Conservation (phyloP, 192 early-diverging fungal species). For the Entomortierella lignicola region DNA sequence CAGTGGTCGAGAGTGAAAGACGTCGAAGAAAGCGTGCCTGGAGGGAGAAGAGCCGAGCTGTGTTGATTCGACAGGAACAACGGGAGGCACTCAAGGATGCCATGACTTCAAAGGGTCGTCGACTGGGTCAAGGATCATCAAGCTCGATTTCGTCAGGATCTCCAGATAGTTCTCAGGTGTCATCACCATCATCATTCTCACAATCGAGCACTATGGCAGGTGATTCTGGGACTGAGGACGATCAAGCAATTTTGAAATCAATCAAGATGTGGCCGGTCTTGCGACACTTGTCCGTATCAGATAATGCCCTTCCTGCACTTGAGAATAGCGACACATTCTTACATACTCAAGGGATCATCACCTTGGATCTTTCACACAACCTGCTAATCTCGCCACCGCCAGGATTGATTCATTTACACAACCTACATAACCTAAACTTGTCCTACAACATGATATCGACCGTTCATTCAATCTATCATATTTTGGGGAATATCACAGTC, state of each 20-base stretch:
- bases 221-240: slow-evolving; percentile 15
- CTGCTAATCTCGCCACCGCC: slow-evolving; percentile 59
- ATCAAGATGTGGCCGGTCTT: slow-evolving; percentile 54
- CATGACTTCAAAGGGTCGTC: slow-evolving; percentile 1
- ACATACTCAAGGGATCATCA: slow-evolving; percentile 52
- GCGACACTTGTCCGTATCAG: slow-evolving; percentile 57
- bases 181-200: slow-evolving; percentile 18
- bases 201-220: background rate
- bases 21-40: slow-evolving; percentile 29
- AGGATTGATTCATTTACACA: slow-evolving; percentile 57
- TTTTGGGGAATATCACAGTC: slow-evolving; percentile 63
- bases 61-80: slow-evolving; percentile 46
- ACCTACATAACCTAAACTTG: slow-evolving; percentile 62
- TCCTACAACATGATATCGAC: slow-evolving; percentile 68
- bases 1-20: slow-evolving; percentile 48
- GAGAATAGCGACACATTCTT: slow-evolving; percentile 51
- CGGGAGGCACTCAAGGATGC: slow-evolving; percentile 39
- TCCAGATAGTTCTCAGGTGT: slow-evolving; percentile 21
- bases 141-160: slow-evolving; percentile 12
- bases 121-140: background rate
- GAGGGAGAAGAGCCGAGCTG: slow-evolving; percentile 40
- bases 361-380: slow-evolving; percentile 65
- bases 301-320: slow-evolving; percentile 62
- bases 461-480: slow-evolving; percentile 58
- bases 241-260: slow-evolving; percentile 29